Evolutionary conservation across 2,329 filamentous ascomycete genomes (phyloP).

Genomic region (Epicoccum sorghinum): DNA sequence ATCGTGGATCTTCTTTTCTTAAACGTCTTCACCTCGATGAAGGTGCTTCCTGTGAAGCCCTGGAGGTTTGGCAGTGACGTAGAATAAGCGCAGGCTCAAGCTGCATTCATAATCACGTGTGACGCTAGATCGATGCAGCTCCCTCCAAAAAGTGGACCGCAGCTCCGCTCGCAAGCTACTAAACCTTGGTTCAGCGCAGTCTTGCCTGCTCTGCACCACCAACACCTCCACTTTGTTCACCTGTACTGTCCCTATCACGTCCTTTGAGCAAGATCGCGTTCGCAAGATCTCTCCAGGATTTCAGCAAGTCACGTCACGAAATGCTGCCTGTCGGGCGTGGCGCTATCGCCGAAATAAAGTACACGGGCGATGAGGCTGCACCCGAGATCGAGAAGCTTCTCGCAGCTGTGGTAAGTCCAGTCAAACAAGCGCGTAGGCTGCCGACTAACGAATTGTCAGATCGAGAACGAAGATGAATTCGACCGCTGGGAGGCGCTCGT

Average conservation of each 20-base stretch:
- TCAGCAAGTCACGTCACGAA: conserved; percentile 5
- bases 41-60: neutral
- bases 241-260: too few relatives aligned
- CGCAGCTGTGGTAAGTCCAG: conserved; percentile 71
- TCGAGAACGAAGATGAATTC: conserved; percentile 83
- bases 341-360: conserved; percentile 38
- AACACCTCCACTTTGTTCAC: conserved; percentile 4
- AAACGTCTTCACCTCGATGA: too few relatives aligned
- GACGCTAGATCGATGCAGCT: conserved; percentile 3
- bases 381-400: conserved; percentile 78
- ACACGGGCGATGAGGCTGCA: conserved; percentile 43
- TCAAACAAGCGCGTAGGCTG: neutral
- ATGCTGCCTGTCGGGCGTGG: conserved; percentile 42
- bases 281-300: too few relatives aligned
- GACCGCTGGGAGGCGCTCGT: conserved; percentile 95
- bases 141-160: conserved; percentile 8
- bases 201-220: conserved; percentile 8
- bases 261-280: too few relatives aligned
- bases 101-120: conserved; percentile 1
- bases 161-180: conserved; percentile 14
- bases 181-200: conserved; percentile 16
- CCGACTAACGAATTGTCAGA: conserved; percentile 48
- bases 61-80: neutral
- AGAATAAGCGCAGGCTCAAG: neutral
- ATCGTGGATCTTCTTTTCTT: too few relatives aligned